phyloP scores from a whole-genome alignment of 495 filamentous ascomycete species.

The Mycothermus thermophilus region DNA sequence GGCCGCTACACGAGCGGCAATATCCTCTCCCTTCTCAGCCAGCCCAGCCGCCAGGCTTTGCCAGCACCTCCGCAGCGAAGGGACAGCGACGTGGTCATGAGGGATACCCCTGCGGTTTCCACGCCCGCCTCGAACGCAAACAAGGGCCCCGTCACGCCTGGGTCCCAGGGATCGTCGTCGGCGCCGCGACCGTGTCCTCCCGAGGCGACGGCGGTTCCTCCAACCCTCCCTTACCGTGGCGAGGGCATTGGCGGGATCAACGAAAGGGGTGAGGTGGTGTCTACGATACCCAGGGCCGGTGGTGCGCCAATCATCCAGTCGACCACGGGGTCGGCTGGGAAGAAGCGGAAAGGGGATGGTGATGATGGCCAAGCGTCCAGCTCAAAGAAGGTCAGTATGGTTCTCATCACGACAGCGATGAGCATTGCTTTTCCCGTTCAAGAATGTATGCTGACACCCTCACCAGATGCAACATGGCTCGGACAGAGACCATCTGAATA shows the following conservation, averaged over 20 bases:
- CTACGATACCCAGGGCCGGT: slow-evolving; percentile 3
- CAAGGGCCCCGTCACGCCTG: not conserved
- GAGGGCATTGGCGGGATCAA: slow-evolving; percentile 14
- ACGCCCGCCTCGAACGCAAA: not conserved
- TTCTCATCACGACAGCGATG: too few relatives aligned
- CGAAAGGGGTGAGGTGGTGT: slow-evolving; percentile 12
- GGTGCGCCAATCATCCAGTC: slow-evolving; percentile 15
- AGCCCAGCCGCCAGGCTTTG: slow-evolving; percentile 14
- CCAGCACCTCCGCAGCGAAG: slow-evolving; percentile 3
- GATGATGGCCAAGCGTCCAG: slow-evolving; percentile 5
- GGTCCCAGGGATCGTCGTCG: too few relatives aligned
- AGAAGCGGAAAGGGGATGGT: slow-evolving; percentile 19
- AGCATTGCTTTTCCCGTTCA: too few relatives aligned
- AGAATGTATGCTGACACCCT: too few relatives aligned
- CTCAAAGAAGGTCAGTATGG: slow-evolving; percentile 17
- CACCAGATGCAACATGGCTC: slow-evolving; percentile 7
- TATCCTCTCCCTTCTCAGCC: slow-evolving; percentile 31
- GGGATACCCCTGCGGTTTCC: slow-evolving; percentile 4
- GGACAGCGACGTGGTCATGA: slow-evolving; percentile 17
- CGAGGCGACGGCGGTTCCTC: not conserved
- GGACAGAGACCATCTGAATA: slow-evolving; percentile 2
- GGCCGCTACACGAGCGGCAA: slow-evolving; percentile 66
- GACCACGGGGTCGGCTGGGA: slow-evolving; percentile 6
- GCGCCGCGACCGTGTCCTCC: too few relatives aligned
- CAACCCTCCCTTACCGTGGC: slow-evolving; percentile 11